phyloP scores from a whole-genome alignment of 352 stramenopile species.

The Globisporangium spinosum region DNA sequence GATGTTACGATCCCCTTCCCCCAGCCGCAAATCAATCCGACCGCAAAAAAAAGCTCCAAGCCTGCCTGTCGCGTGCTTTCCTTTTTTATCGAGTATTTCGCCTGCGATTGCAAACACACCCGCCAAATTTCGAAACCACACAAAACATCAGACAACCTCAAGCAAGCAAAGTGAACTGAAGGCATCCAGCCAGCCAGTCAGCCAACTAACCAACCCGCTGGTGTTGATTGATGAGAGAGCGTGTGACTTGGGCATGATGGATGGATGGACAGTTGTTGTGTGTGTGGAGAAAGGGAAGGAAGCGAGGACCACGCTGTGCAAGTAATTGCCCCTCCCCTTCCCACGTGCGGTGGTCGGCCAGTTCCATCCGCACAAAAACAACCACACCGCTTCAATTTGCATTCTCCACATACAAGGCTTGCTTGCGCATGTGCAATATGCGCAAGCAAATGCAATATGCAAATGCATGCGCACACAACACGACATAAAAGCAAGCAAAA shows the following conservation, averaged over 20 bases:
- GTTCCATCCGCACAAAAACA: neutral
- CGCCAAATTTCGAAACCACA: neutral
- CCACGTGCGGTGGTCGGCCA: neutral
- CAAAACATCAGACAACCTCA: neutral
- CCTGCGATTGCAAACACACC: neutral
- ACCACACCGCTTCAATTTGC: neutral
- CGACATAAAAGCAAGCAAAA: neutral
- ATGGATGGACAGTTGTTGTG: neutral
- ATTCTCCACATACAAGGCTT: neutral
- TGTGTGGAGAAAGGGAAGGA: constrained; percentile 4
- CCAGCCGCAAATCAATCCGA: no score
- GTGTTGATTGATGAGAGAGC: neutral
- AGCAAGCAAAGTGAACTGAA: neutral
- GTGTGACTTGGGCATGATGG: neutral
- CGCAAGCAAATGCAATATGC: no score
- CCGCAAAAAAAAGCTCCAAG: neutral
- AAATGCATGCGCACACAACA: neutral
- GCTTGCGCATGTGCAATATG: neutral
- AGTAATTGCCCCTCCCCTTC: constrained; percentile 2
- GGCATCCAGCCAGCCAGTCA: neutral
- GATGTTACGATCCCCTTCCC: no score
- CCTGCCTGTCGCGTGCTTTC: constrained; percentile 1
- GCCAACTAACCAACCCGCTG: neutral
- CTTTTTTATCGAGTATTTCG: neutral
- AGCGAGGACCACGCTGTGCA: constrained; percentile 1